Evolutionary conservation across 164 flowering plant species (phyloP), one percentile per base, ranked within the genome.

Genomic region (Stephania japonica): DNA sequence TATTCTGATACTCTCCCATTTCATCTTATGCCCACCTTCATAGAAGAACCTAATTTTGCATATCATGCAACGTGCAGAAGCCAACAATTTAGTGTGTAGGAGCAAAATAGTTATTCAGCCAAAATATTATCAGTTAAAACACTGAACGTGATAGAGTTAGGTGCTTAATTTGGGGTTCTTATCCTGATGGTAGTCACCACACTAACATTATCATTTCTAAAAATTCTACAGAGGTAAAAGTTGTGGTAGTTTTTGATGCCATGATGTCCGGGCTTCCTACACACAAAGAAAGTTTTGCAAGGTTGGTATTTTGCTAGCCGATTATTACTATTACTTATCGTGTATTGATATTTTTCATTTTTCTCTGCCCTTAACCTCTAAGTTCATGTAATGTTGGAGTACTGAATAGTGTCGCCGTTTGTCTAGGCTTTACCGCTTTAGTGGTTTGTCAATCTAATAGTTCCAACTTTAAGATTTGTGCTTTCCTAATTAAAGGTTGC

Each of bases 181-280:
- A 6, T 41, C 43, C n/a, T 42, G 26, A 59, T 70, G 38, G 38
- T 76, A 65, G 42, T 67, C 53, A 70, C 63, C 74, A 50, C 68
- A 65, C 38, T 32, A 32, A 32, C 68, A 50, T 42, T 23, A 14
- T 68, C n/a, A 71, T 72, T 77, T 77, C 0, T 78, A 62, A 41
- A 81, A 78, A 74, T 49, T 81, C 42, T 81, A 65, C 90, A 95
- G 98, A 90, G 83, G 96, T 92, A 61, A 95, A 91, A 84, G 97
- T 95, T 72, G 98, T 95, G 56, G 94, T 83, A 76, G 98, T 95
- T 62, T 95, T 95, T 86, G 98, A 95, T 86, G 98, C 99, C 8
- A 80, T 84, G 90, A 83, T 88, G 92, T 93, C 97, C 73, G 96
- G 98, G 70, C 87, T 88, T 42, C 93, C 93, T 69, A 86, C 94